Conservation (phyloP, 1,284 basidiomycete species). For the Cystobasidiaceae sp. region DNA sequence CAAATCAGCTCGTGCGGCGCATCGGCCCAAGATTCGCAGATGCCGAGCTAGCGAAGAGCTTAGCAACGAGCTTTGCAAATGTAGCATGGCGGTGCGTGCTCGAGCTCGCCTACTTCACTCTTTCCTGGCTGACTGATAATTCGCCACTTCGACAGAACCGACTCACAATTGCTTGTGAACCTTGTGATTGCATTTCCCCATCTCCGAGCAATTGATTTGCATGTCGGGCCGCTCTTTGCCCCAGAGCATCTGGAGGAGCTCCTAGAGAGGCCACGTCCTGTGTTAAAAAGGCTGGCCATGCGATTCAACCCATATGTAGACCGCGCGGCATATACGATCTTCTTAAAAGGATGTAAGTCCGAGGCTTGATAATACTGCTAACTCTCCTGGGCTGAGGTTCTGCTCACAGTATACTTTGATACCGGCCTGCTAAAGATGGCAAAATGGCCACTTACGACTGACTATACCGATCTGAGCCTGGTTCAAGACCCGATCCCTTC, state of each 20-base stretch:
- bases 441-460: slow-evolving; percentile 25
- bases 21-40: slow-evolving; percentile 14
- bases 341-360: slow-evolving; percentile 36
- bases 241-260: slow-evolving; percentile 40
- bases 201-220: slow-evolving; percentile 23
- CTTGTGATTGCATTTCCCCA: slow-evolving; percentile 31
- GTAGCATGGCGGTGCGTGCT: slow-evolving; percentile 30
- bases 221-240: slow-evolving; percentile 38
- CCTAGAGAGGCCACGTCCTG: slow-evolving; percentile 18
- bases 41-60: background rate
- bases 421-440: background rate
- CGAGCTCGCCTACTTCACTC: background rate
- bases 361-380: background rate
- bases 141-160: slow-evolving; percentile 31
- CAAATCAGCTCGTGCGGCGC: slow-evolving; percentile 21
- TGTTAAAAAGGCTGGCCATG: slow-evolving; percentile 34
- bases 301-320: slow-evolving; percentile 42
- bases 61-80: slow-evolving; percentile 3
- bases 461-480: slow-evolving; percentile 39
- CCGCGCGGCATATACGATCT: slow-evolving; percentile 38
- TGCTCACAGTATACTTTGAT: slow-evolving; percentile 26
- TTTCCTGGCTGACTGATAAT: background rate
- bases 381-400: background rate
- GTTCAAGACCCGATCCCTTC: background rate
- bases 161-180: slow-evolving; percentile 40